These are phyloP conservation scores for Clavariopsis aquatica DNA, from an alignment of 495 filamentous ascomycete species.

Conservation along the genomic window DNA sequence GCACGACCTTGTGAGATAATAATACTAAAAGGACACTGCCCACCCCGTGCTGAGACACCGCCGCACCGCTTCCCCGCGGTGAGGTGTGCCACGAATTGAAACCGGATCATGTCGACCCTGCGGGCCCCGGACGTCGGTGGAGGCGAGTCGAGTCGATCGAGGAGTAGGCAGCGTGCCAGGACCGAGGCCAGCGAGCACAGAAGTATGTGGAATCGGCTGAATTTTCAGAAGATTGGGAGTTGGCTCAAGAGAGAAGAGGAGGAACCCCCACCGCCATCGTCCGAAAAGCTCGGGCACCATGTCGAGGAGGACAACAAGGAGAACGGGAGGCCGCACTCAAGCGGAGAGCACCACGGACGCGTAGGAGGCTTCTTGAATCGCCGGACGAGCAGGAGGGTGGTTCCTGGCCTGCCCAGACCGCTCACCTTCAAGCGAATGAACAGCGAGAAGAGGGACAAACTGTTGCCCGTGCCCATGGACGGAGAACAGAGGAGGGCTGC, in stretches of 20 bases:
- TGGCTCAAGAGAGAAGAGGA: conserved; percentile 43
- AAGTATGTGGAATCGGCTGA: conserved; percentile 37
- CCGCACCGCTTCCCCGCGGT: conserved; percentile 11
- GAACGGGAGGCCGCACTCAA: conserved; percentile 31
- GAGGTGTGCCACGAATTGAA: conserved; percentile 5
- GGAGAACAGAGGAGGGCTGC: conserved; percentile 65
- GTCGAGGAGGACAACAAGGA: conserved; percentile 30
- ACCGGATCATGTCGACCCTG: conserved; percentile 31
- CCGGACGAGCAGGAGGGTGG: conserved; percentile 65
- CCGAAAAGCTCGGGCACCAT: conserved; percentile 23
- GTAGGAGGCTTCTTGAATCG: conserved; percentile 37
- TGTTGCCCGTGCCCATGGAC: conserved; percentile 62
- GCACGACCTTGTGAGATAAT: not conserved
- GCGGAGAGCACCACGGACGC: conserved; percentile 22
- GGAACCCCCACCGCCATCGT: conserved; percentile 20
- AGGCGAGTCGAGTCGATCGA: conserved; percentile 22
- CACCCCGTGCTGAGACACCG: conserved; percentile 4
- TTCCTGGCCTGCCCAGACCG: conserved; percentile 74
- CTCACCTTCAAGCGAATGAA: conserved; percentile 78
- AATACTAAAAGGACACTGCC: not conserved
- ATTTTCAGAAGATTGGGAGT: conserved; percentile 40
- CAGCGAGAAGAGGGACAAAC: conserved; percentile 72
- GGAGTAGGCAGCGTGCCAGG: conserved; percentile 27
- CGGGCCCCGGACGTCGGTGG: conserved; percentile 17
- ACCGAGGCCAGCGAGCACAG: conserved; percentile 34